A percentile compares a stretch with the other conserved stretches of the same genome.
Conservation (phyloP, 2,329 filamentous ascomycete genomes). For the Trichoderma simmonsii region DNA sequence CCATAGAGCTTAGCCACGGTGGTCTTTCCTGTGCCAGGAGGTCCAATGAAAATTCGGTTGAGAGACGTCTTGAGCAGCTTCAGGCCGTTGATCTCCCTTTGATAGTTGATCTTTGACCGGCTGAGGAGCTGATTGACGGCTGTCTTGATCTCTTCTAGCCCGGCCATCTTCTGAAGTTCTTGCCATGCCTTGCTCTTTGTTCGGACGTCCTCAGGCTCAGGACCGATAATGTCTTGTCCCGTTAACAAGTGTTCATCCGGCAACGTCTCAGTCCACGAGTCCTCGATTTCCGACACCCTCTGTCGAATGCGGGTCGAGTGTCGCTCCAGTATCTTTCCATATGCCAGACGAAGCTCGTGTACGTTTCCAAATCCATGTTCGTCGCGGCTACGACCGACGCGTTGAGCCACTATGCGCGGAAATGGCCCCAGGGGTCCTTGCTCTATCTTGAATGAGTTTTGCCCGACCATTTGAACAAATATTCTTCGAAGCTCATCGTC, state of each 20-base stretch:
- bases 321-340: background rate
- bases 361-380: background rate
- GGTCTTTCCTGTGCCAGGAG: slow-evolving; percentile 69
- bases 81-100: background rate
- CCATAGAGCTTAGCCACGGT: slow-evolving; percentile 69
- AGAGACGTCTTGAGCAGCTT: slow-evolving; percentile 50
- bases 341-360: background rate
- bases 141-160: background rate
- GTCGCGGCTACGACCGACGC: background rate
- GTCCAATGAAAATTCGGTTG: slow-evolving; percentile 65
- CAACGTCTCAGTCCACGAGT: background rate
- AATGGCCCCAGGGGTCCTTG: background rate
- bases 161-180: background rate
- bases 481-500: background rate
- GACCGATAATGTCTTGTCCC: background rate
- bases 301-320: background rate
- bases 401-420: background rate
- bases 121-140: background rate
- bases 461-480: background rate
- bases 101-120: background rate
- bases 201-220: background rate
- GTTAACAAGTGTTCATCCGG: background rate
- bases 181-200: background rate
- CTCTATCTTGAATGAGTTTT: background rate
- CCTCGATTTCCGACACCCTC: background rate